These are phyloP conservation scores for Porodaedalea pini DNA, from an alignment of 1,284 basidiomycete species.

Conservation along the genomic window DNA sequence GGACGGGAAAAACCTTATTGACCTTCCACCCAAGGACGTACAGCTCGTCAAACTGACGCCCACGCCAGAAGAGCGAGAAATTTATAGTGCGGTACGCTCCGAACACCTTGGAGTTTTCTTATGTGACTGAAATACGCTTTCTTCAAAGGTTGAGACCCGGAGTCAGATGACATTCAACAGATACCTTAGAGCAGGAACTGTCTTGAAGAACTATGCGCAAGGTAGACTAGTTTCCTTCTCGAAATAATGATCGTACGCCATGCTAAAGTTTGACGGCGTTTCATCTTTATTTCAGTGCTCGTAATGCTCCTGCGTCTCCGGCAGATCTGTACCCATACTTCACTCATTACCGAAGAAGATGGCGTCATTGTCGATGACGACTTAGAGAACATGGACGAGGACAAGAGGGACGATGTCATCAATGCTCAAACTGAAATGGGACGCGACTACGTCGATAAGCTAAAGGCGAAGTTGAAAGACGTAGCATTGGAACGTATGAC, in stretches of 20 bases:
- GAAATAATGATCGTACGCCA: too few species aligned
- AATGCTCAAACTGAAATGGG: slow-evolving; percentile 44
- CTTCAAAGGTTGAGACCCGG: slow-evolving; percentile 46
- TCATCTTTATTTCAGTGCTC: slow-evolving; percentile 35
- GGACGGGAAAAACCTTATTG: slow-evolving; percentile 58
- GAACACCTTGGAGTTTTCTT: not conserved
- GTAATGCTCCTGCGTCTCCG: slow-evolving; percentile 53
- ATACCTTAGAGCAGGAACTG: slow-evolving; percentile 52
- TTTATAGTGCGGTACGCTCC: slow-evolving; percentile 47
- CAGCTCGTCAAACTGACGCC: slow-evolving; percentile 48
- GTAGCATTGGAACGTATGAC: slow-evolving; percentile 37
- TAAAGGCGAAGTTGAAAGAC: slow-evolving; percentile 45
- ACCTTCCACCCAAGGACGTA: slow-evolving; percentile 52
- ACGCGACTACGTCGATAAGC: slow-evolving; percentile 43
- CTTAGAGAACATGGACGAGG: slow-evolving; percentile 31
- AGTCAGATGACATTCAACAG: slow-evolving; percentile 57
- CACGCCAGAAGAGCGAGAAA: slow-evolving; percentile 49
- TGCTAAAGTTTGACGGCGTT: too few species aligned
- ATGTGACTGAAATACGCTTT: slow-evolving; percentile 3
- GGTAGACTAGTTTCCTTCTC: slow-evolving; percentile 21
- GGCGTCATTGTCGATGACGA: slow-evolving; percentile 38
- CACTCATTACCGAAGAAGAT: slow-evolving; percentile 46
- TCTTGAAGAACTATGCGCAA: slow-evolving; percentile 55
- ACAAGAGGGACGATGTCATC: slow-evolving; percentile 38
- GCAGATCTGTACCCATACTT: slow-evolving; percentile 54